Base-by-base conservation (phyloP, 179 eudicot species). In the Spinacia oleracea region DNA sequence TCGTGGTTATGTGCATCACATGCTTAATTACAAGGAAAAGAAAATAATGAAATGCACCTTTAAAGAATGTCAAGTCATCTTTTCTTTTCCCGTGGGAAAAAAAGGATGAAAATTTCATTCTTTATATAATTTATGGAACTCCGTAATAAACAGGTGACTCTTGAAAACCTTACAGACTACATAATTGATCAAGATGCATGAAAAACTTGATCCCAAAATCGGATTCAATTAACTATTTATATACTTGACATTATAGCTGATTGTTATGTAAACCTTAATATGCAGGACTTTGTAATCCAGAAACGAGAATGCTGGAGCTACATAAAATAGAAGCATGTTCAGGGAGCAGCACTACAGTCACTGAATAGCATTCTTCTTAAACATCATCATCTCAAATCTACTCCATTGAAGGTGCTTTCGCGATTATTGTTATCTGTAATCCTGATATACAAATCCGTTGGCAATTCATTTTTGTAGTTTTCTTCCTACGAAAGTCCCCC, bases 231-330 rank as follows among this genome's bases (percentile, higher is more conserved):
- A n/a, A 21, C 10, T 15, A n/a, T 40, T 74, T 1, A 38, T 40
- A 32, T 29, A 8, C n/a, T n/a, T n/a, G n/a, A n/a, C 62, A 56
- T 5, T 15, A 18, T 1, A 25, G 12, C 27, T 25, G 63, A 53
- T 63, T 72, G 14, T 9, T 14, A 5, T 14, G 79, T 40, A 40
- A 62, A 48, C 21, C n/a, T 68, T 38, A 29, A 67, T 64, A 58
- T 81, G 78, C 86, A 92, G 97, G 98, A 60, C 94, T 94, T 20
- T 94, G 98, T 84, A 78, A 87, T 59, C 98, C 98, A 32, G 97
- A 92, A 81, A 87, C 84, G 64, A 89, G 77, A 86, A 84, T 94
- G 89, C 77, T 91, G 86, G 97, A 94, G 79, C 97, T 94, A 70
- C 97, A 94, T 79, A 79, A 80, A 69, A 80, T 74, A 76, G 97